Conservation (phyloP, 148 eudicot species). For the Chenopodium quinoa region DNA sequence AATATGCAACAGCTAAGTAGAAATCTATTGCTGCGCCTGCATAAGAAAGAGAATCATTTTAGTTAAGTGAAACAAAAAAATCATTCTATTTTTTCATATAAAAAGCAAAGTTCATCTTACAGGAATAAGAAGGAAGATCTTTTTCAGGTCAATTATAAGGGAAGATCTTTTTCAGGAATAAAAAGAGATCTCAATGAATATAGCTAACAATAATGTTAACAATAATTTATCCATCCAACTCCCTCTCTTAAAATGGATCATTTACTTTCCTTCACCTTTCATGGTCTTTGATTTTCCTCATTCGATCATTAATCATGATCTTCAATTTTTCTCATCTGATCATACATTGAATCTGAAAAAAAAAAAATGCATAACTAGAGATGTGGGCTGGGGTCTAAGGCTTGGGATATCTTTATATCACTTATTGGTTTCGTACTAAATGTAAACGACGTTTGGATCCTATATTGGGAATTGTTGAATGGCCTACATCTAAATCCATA, state of each 20-base stretch:
- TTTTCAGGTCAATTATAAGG: neutral
- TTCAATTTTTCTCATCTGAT: neutral
- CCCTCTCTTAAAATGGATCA: too few species aligned
- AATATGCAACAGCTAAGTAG: slow-evolving; percentile 41
- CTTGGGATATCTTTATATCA: neutral
- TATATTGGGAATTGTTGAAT: neutral
- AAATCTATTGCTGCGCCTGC: slow-evolving; percentile 34
- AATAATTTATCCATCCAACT: too few species aligned
- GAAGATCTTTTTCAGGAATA: too few species aligned
- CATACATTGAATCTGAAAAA: neutral
- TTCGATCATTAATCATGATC: too few species aligned
- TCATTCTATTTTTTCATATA: neutral
- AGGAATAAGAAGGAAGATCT: neutral
- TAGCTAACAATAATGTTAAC: too few species aligned
- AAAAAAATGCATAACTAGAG: neutral
- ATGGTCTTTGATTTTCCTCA: too few species aligned
- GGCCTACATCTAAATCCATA: neutral
- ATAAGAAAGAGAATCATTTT: neutral
- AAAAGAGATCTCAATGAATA: too few species aligned
- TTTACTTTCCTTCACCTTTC: too few species aligned
- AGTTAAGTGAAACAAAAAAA: neutral
- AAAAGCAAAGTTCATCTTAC: neutral
- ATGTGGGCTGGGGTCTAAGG: neutral
- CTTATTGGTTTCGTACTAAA: neutral
- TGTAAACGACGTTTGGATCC: neutral